Evolutionary conservation across 108 stramenopile genomes (phyloP).

Genomic region (Poteriospumella lacustris): DNA sequence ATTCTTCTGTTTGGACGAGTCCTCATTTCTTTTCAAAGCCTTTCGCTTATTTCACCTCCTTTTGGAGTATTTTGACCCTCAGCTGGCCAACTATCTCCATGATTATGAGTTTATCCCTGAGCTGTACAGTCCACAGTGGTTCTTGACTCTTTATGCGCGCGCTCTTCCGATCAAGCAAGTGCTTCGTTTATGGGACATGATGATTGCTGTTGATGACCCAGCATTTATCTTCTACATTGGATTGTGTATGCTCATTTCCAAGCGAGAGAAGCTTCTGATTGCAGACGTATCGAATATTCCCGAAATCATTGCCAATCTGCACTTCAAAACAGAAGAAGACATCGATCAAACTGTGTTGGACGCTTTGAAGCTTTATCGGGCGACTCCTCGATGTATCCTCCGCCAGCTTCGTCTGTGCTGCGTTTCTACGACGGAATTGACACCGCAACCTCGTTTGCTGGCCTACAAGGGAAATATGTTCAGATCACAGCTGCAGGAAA

Average conservation of each 20-base stretch:
- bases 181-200: conserved; percentile 25
- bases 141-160: conserved; percentile 12
- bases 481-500: not conserved
- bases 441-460: not conserved
- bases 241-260: not conserved
- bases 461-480: no score
- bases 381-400: conserved; percentile 19
- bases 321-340: conserved; percentile 23
- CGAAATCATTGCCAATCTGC: conserved; percentile 13
- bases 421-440: conserved; percentile 12
- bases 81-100: not conserved
- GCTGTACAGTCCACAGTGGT: conserved; percentile 26
- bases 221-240: conserved; percentile 23
- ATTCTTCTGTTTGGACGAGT: conserved; percentile 25
- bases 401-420: conserved; percentile 26
- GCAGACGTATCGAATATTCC: not conserved
- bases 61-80: conserved; percentile 20
- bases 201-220: conserved; percentile 26
- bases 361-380: conserved; percentile 5
- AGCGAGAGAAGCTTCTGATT: conserved; percentile 7
- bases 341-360: not conserved
- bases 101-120: conserved; percentile 18
- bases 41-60: conserved; percentile 25
- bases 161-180: not conserved
- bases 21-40: conserved; percentile 19